Evolutionary conservation across 176 grass and related monocot species (phyloP), one percentile per base, ranked within the genome.

Genomic region (Dendrocalamus sinicus): DNA sequence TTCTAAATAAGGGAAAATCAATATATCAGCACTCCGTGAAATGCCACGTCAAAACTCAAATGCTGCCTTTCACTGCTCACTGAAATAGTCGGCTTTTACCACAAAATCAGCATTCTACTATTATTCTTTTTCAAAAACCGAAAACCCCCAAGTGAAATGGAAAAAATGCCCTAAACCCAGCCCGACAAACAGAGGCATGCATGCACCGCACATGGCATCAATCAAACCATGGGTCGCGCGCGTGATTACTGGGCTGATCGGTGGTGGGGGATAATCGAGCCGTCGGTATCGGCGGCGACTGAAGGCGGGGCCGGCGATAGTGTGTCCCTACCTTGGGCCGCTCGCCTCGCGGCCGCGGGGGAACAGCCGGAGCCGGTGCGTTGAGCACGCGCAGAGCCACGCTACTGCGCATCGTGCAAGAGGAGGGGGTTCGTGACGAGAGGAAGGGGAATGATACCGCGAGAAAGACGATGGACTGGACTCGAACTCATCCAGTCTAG

Each of bases 321-420:
- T 69, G 67, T 11, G 22, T 69, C 82, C 82, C 65, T 71, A 32
- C 66, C 57, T 75, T n/a, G 83, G 40, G 61, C 61, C 61, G 5
- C 24, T 84, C 37, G 77, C 83, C 83, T 85, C 77, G 77, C 83
- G 70, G 70, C 77, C 61, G 70, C 44, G 5, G 17, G 41, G 86
- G 41, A 30, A 83, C 73, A 32, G 72, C 30, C 73, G 15, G 63
- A 63, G 55, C 67, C 57, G 48, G n/a, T 28, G 39, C 47, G 57
- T 39, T 68, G 73, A 50, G 68, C 70, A 81, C 68, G 69, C 52
- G 83, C 71, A 47, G 84, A 78, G 58, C 40, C 73, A 73, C 74
- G 80, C 84, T 60, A 78, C 64, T 45, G 44, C 64, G 77, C 35
- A 77, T 72, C 54, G 23, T 59, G 67, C 75, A 17, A 57, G 37